Evolutionary conservation across 345 rosid species (phyloP).

Genomic region (Citrus trifoliata): DNA sequence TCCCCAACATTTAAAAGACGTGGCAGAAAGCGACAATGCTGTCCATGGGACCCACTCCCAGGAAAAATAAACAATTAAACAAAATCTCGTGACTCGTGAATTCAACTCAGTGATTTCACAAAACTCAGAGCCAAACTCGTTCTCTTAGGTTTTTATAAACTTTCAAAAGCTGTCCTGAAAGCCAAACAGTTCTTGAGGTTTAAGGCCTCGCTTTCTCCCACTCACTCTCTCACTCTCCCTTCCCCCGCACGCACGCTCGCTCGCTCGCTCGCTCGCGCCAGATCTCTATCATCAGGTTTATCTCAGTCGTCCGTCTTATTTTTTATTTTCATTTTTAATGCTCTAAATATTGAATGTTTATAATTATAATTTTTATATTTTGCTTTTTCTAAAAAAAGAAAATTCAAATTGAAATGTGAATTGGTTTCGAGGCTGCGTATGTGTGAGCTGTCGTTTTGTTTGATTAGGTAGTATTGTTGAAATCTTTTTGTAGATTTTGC

Average conservation of each 20-base stretch:
- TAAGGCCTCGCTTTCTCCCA: not conserved
- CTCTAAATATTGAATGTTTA: not conserved
- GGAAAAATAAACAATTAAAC: not conserved
- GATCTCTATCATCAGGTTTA: slow-evolving; percentile 28
- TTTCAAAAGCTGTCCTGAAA: not conserved
- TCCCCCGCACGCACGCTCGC: not conserved
- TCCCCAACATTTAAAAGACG: not conserved
- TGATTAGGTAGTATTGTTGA: not conserved
- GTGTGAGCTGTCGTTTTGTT: not conserved
- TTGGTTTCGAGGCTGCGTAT: not conserved
- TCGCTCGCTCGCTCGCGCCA: not conserved
- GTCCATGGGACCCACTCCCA: not conserved
- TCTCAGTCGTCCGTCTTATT: slow-evolving; percentile 9
- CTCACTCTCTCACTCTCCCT: not conserved
- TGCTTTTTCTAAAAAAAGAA: too few species aligned
- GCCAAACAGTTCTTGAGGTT: slow-evolving; percentile 7
- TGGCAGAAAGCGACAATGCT: not conserved
- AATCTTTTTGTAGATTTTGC: not conserved
- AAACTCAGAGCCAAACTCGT: not conserved
- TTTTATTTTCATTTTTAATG: not conserved
- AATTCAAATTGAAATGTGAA: not conserved
- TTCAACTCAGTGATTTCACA: slow-evolving; percentile 4
- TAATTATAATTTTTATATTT: not conserved
- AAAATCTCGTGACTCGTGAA: not conserved
- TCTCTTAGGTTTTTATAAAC: slow-evolving; percentile 11